phyloP scores from a whole-genome alignment of 768 basidiomycete species.

The Postia placenta region DNA sequence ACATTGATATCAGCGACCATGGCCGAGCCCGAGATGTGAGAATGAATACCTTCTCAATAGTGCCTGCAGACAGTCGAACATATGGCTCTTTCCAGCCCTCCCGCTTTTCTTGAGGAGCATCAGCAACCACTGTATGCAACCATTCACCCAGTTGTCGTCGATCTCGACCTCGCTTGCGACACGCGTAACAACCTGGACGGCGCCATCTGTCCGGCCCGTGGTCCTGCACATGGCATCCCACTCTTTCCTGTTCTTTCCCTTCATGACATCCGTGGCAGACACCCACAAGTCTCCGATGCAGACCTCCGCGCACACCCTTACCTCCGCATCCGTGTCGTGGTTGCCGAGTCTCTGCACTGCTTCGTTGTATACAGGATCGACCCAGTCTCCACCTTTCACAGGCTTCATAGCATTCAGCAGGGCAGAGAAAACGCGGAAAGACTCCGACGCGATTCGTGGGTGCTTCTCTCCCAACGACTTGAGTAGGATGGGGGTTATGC shows the following conservation, averaged over 20 bases:
- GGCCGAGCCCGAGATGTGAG: slow-evolving; percentile 12
- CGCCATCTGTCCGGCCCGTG: slow-evolving; percentile 65
- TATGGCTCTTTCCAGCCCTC: slow-evolving; percentile 68
- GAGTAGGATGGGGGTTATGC: slow-evolving; percentile 69
- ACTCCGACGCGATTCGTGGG: slow-evolving; percentile 82
- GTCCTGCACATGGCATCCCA: slow-evolving; percentile 77
- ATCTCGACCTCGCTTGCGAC: slow-evolving; percentile 74
- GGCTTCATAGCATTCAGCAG: slow-evolving; percentile 74
- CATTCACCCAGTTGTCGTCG: slow-evolving; percentile 75
- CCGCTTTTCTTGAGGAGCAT: slow-evolving; percentile 74
- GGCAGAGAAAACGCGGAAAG: slow-evolving; percentile 83
- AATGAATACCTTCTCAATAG: slow-evolving; percentile 66
- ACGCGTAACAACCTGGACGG: slow-evolving; percentile 75
- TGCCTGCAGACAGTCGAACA: slow-evolving; percentile 72
- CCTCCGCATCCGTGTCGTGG: slow-evolving; percentile 89
- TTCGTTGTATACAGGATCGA: slow-evolving; percentile 67
- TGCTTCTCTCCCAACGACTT: slow-evolving; percentile 75
- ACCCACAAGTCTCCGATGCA: slow-evolving; percentile 85
- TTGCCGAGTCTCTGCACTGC: slow-evolving; percentile 63
- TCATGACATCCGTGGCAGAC: slow-evolving; percentile 70
- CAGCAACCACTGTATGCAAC: slow-evolving; percentile 73
- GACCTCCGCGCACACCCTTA: slow-evolving; percentile 76
- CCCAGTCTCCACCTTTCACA: slow-evolving; percentile 57
- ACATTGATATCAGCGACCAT: slow-evolving; percentile 12
- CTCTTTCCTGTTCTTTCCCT: slow-evolving; percentile 58